These are phyloP conservation scores for Perkinsus marinus DNA, from an alignment of 169 alveolate species.

Conservation along the genomic window DNA sequence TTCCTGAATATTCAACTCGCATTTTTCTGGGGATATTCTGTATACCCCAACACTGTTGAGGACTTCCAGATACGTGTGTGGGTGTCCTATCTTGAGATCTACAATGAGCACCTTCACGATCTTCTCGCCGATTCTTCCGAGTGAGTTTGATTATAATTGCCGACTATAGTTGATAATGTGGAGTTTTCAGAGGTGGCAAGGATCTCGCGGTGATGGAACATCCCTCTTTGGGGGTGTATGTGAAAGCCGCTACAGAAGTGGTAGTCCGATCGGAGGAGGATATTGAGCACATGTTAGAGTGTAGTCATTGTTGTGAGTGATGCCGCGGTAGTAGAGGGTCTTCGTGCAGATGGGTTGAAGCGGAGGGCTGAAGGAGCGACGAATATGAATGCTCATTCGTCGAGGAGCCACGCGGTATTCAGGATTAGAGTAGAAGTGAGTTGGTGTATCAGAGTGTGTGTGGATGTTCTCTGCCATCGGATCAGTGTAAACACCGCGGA, in stretches of 20 bases:
- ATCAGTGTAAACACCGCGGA: background rate
- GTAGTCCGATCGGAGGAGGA: background rate
- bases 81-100: conserved; percentile 65
- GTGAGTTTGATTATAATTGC: background rate
- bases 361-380: conserved; percentile 42
- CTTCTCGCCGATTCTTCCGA: conserved; percentile 33
- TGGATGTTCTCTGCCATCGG: background rate
- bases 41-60: no score
- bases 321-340: background rate
- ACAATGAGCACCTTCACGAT: conserved; percentile 71
- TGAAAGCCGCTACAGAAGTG: conserved; percentile 5
- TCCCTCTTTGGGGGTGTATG: conserved; percentile 16
- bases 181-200: background rate
- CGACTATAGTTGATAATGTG: background rate
- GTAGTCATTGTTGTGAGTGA: background rate
- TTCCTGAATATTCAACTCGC: no score
- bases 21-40: no score
- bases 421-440: conserved; percentile 8
- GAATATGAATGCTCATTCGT: conserved; percentile 49
- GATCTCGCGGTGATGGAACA: conserved; percentile 5
- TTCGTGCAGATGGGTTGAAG: background rate
- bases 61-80: conserved; percentile 41
- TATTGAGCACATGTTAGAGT: background rate
- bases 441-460: background rate
- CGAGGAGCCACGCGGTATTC: conserved; percentile 58